These are phyloP conservation scores for Myriosclerotinia scirpicola DNA, from an alignment of 2,329 filamentous ascomycete species.

Conservation along the genomic window DNA sequence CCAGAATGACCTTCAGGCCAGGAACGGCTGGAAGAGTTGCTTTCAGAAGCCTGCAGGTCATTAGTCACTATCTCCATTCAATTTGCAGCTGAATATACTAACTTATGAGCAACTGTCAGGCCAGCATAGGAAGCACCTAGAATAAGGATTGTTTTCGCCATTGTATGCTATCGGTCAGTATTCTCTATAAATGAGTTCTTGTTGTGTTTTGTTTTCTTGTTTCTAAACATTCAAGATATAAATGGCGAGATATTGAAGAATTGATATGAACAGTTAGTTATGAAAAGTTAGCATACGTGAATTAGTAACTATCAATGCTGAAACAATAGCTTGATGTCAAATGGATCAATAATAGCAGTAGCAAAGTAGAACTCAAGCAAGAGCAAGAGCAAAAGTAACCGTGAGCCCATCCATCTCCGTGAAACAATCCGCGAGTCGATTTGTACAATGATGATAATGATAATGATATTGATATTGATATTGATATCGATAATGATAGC, in stretches of 20 bases:
- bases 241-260: neutral
- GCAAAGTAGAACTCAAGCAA: conserved; percentile 7
- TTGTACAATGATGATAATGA: neutral
- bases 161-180: conserved; percentile 4
- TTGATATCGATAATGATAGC: neutral
- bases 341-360: neutral
- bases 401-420: neutral
- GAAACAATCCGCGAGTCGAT: neutral
- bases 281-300: neutral
- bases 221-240: neutral
- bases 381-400: neutral
- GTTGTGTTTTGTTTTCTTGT: neutral
- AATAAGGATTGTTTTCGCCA: conserved; percentile 48
- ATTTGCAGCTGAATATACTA: neutral
- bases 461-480: neutral
- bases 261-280: neutral
- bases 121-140: conserved; percentile 57
- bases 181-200: neutral
- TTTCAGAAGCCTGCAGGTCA: conserved; percentile 45
- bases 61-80: neutral
- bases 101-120: conserved; percentile 52
- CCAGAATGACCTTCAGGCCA: conserved; percentile 54
- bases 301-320: conserved; percentile 10
- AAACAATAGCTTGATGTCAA: conserved; percentile 17
- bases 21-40: conserved; percentile 41